These are phyloP conservation scores for Pseudogymnoascus verrucosus DNA, from an alignment of 2,329 filamentous ascomycete genomes.

Conservation along the genomic window DNA sequence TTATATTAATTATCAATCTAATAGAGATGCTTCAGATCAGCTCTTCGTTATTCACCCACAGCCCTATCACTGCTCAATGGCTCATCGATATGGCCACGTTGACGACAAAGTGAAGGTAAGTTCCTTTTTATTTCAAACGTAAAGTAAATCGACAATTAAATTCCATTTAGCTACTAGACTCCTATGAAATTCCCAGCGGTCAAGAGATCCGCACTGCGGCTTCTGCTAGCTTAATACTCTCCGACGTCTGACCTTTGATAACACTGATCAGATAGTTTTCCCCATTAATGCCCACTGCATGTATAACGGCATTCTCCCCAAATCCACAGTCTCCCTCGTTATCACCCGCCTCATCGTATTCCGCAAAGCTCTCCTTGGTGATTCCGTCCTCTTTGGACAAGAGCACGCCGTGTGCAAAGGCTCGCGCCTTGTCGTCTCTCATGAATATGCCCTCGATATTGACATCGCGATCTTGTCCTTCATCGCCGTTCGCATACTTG, in stretches of 20 bases:
- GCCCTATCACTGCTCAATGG: not conserved
- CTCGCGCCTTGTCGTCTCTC: slow-evolving; percentile 27
- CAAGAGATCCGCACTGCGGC: not conserved
- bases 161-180: not conserved
- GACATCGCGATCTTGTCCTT: slow-evolving; percentile 28
- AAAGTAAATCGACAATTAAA: not conserved
- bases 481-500: slow-evolving; percentile 34
- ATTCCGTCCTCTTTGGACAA: slow-evolving; percentile 22
- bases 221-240: not conserved
- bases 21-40: not conserved
- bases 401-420: slow-evolving; percentile 30
- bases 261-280: slow-evolving; percentile 35
- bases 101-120: not conserved
- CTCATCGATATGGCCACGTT: not conserved
- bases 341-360: slow-evolving; percentile 30
- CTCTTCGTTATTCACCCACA: not conserved
- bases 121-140: not conserved
- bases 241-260: slow-evolving; percentile 12
- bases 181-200: not conserved
- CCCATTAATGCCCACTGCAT: slow-evolving; percentile 35
- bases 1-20: not conserved
- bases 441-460: slow-evolving; percentile 35
- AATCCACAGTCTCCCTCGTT: slow-evolving; percentile 26
- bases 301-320: slow-evolving; percentile 37
- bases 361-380: slow-evolving; percentile 29